These are phyloP conservation scores for Astrephomene gubernaculifera DNA, from an alignment of 139 green algal species.

Conservation along the genomic window DNA sequence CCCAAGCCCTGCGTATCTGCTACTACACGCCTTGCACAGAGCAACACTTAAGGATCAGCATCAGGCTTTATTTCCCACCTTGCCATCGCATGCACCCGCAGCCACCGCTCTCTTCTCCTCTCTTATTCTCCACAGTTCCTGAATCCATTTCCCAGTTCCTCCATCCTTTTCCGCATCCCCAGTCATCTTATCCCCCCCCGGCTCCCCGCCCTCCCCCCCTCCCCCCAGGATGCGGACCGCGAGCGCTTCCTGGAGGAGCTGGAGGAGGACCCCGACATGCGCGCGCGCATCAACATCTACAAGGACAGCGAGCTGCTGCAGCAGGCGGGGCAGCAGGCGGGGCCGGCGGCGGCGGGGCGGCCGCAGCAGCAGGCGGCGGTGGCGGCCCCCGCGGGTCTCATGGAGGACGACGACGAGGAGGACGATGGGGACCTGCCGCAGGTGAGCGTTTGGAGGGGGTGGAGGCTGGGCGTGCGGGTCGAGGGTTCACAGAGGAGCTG, in stretches of 20 bases:
- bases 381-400: conserved; percentile 18
- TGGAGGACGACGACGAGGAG: conserved; percentile 52
- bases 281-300: conserved; percentile 59
- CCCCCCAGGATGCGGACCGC: conserved; percentile 66
- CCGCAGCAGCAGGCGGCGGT: background rate
- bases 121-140: background rate
- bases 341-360: background rate
- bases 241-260: conserved; percentile 88
- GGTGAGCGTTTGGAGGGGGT: conserved; percentile 1
- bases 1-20: too few species aligned
- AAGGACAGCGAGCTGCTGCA: conserved; percentile 48
- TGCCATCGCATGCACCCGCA: background rate
- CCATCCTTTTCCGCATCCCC: background rate
- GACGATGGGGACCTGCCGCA: conserved; percentile 69
- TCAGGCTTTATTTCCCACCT: background rate
- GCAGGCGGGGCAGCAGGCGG: conserved; percentile 19
- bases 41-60: too few species aligned
- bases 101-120: background rate
- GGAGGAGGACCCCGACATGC: conserved; percentile 70
- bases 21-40: too few species aligned
- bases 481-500: too few species aligned
- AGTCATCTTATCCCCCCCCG: background rate
- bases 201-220: background rate
- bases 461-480: background rate
- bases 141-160: background rate